Base-by-base conservation (phyloP, 1,139 yeast genomes). In the Nakaseomyces delphensis region DNA sequence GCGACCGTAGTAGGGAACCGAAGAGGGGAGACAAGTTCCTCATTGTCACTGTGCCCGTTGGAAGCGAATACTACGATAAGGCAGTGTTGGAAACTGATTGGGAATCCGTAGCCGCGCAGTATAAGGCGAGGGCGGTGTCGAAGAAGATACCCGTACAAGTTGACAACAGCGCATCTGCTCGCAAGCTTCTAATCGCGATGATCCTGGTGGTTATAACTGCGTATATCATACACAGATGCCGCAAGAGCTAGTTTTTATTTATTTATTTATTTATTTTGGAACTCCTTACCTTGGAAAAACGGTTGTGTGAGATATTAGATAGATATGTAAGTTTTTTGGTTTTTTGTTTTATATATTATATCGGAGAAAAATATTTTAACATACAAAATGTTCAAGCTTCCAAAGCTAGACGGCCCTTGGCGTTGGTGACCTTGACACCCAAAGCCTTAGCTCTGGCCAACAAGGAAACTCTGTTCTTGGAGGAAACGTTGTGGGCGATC, bases 401-500 rank as follows among this genome's bases (percentile, higher is more conserved):
- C 72, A 87, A 83, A 71, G 94, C 77, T 71, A 89, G 87, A 79
- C 96, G 91, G 71, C 96, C 99, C 80, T 86, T 81, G 69, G 96
- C 94, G 79, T 91, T 91, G 79, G 98, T 93, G 68, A 91, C 96
- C 82, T 87, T 89, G 69, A 93, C 79, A 76, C 97, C 97, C 67
- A 87, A 77, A 71, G 95, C 87, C 82, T 87, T 89, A 65, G 99
- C 98, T 78, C 87, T 89, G 64, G 94, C 83, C 66, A 93, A 81
- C 64, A 93, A 85, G 67, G 77, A 91, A 67, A 89, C 87, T 80
- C 99, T 87, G 91, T 93, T 89, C 77, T 80, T 89, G 63, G 98
- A 85, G 63, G 97, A 87, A 62, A 93, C 91, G 73, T 83, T 85
- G 89, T 86, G 96, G 64, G 97, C 96, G 66, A 93, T 93, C 77